phyloP scores from a whole-genome alignment of 2,329 filamentous ascomycete species.

The Exophiala mesophila region DNA sequence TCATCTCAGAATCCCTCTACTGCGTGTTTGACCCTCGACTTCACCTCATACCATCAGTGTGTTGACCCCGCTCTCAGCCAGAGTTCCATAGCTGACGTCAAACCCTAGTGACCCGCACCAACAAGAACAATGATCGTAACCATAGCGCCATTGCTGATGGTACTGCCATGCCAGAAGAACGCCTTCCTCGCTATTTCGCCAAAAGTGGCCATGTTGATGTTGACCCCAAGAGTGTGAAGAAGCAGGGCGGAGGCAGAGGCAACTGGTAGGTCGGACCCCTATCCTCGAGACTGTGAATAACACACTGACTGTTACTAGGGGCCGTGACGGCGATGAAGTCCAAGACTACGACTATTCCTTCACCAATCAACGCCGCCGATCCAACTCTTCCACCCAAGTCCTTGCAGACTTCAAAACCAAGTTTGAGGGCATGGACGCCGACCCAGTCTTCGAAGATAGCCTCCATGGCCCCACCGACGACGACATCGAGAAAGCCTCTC shows the following conservation, averaged over 20 bases:
- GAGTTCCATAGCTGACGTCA: conserved; percentile 4
- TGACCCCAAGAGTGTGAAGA: conserved; percentile 93
- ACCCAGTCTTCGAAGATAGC: conserved; percentile 87
- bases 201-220: conserved; percentile 75
- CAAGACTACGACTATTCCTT: conserved; percentile 80
- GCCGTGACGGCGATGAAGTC: conserved; percentile 74
- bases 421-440: conserved; percentile 83
- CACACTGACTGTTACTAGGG: conserved; percentile 55
- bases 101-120: conserved; percentile 83
- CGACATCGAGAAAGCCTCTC: conserved; percentile 45
- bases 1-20: conserved; percentile 3
- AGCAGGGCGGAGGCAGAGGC: conserved; percentile 85
- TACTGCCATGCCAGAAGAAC: conserved; percentile 62
- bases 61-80: conserved; percentile 11
- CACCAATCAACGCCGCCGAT: conserved; percentile 80
- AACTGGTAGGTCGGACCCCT: conserved; percentile 79
- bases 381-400: conserved; percentile 77
- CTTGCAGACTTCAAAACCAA: conserved; percentile 88
- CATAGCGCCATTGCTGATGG: conserved; percentile 75
- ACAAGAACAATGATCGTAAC: conserved; percentile 93
- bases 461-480: conserved; percentile 64
- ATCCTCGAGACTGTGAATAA: conserved; percentile 2
- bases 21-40: conserved; percentile 8
- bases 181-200: conserved; percentile 86
- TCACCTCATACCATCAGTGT: conserved; percentile 18